Conservation (phyloP, 192 early-diverging fungal species). For the Coemansia sp. region DNA sequence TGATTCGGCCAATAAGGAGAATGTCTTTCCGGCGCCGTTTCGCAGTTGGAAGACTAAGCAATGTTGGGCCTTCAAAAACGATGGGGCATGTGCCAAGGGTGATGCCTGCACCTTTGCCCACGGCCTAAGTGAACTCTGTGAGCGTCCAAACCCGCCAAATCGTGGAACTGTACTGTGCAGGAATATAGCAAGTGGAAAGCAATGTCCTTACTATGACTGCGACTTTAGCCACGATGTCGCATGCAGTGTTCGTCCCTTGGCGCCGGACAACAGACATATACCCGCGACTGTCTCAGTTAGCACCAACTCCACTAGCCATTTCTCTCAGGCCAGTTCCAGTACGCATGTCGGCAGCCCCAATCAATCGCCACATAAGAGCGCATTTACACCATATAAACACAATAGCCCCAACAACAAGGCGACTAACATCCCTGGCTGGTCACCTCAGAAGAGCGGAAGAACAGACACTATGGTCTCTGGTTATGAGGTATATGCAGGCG, state of each 20-base stretch:
- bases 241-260: not conserved
- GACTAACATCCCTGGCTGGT: not conserved
- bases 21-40: not conserved
- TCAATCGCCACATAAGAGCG: not conserved
- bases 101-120: conserved; percentile 43
- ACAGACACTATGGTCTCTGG: not conserved
- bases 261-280: not conserved
- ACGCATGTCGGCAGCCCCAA: not conserved
- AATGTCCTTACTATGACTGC: conserved; percentile 41
- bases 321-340: not conserved
- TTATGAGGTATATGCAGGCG: not conserved
- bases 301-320: not conserved
- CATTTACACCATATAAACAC: not conserved
- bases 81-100: conserved; percentile 19
- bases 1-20: not conserved
- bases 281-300: not conserved
- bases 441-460: not conserved
- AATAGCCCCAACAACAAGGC: not conserved
- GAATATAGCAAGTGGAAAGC: conserved; percentile 16
- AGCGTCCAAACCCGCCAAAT: conserved; percentile 26
- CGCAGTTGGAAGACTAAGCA: conserved; percentile 42
- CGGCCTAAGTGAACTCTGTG: conserved; percentile 24
- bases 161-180: conserved; percentile 35
- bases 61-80: conserved; percentile 21
- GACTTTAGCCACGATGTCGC: conserved; percentile 35